Conservation (phyloP, 1,139 yeast genomes). For the Sugiyamaella grinbergsii region DNA sequence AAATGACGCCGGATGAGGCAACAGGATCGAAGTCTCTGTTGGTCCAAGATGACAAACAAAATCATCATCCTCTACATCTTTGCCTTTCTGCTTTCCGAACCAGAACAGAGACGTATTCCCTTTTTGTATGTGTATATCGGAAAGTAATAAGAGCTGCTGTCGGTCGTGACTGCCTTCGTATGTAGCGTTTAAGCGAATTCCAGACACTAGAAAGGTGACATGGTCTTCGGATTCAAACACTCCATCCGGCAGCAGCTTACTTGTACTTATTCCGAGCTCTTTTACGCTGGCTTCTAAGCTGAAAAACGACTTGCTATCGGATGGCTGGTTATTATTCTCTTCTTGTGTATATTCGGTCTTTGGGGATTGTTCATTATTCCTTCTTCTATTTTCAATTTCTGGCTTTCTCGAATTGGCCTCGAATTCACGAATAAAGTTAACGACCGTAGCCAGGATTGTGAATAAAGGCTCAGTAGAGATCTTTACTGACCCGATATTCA, state of each 20-base stretch:
- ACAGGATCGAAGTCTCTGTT: constrained; percentile 22
- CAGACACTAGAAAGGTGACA: background rate
- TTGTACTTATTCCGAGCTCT: constrained; percentile 19
- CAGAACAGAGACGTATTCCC: background rate
- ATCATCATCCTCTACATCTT: constrained; percentile 22
- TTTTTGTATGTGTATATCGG: constrained; percentile 5
- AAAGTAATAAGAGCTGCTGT: constrained; percentile 8
- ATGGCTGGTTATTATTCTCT: background rate
- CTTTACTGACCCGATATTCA: constrained; percentile 51
- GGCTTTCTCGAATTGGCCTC: constrained; percentile 14
- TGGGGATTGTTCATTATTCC: background rate
- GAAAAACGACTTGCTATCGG: background rate
- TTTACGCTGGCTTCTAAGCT: constrained; percentile 6
- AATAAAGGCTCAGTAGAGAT: constrained; percentile 49
- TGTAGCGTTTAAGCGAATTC: constrained; percentile 3
- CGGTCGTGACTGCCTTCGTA: background rate
- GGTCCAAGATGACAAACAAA: constrained; percentile 19
- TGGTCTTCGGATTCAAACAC: constrained; percentile 18
- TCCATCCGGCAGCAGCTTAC: constrained; percentile 24
- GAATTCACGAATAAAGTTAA: constrained; percentile 33
- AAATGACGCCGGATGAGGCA: constrained; percentile 30
- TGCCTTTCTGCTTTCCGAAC: constrained; percentile 7
- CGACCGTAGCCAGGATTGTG: constrained; percentile 33
- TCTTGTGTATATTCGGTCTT: background rate
- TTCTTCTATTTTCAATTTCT: background rate